Evolutionary conservation across 148 eudicot species (phyloP), one percentile per base, ranked within the genome.

Genomic region (Salicornia ramosissima): DNA sequence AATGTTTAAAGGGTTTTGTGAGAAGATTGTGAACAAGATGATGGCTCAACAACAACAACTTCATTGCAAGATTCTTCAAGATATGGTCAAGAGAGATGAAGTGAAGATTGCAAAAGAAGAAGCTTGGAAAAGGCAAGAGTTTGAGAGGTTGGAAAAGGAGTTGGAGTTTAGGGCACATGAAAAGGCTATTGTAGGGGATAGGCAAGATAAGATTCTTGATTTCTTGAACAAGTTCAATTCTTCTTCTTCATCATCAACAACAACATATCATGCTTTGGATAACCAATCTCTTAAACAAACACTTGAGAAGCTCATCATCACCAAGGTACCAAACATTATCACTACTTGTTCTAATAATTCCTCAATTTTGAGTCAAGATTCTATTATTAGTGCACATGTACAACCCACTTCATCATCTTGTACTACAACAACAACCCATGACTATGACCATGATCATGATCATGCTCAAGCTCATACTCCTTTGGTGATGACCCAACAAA

Each of bases 91-190:
- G 72, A 80, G 88, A 70, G 96, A 92, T 61, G 84, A 92, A 24
- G 92, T 81, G 39, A 84, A 81, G 79, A 82, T 75, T 30, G 85
- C 83, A 0, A 86, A 80, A 36, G 94, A 92, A 47, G 94, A 92
- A 36, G 90, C 87, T 61, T 90, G 98, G 98, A 88, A 75, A 74
- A 82, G 77, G 65, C 83, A 88, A 79, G 91, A 92, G 29, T 70
- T 81, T 80, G 91, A 86, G 56, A 83, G 83, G 80, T 75, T 88
- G 0, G 69, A 77, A 45, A 78, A 54, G 68, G 98, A 86, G 78
- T 81, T 81, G 64, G 85, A 90, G 54, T 67, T 59, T 33, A 78
- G 93, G 82, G 89, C 85, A 25, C 80, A 80, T n/a, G 94, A 92
- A 33, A 86, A 76, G 52, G 90, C 84, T 36, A 73, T 79, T 68